phyloP scores from a whole-genome alignment of 2,329 filamentous ascomycete species.

The Alternaria rosae region DNA sequence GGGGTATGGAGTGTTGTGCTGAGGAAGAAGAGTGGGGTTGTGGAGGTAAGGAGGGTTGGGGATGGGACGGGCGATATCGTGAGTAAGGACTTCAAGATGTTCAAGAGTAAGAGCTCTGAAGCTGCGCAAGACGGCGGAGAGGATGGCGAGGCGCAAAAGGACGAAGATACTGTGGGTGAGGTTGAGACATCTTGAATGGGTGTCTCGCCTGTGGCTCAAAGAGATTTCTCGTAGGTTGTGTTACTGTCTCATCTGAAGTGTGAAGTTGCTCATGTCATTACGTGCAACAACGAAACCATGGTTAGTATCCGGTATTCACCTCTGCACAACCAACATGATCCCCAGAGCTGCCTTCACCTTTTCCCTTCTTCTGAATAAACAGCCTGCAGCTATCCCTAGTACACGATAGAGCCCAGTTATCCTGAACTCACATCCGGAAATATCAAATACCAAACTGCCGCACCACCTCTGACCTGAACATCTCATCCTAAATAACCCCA shows the following conservation, averaged over 20 bases:
- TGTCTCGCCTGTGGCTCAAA: background rate
- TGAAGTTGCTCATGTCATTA: background rate
- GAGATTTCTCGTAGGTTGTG: fast-evolving
- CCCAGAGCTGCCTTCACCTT: background rate
- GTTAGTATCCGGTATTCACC: background rate
- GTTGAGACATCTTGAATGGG: background rate
- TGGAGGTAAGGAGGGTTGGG: conserved; percentile 78
- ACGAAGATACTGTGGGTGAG: too few relatives aligned
- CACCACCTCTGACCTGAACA: background rate
- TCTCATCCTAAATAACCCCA: background rate
- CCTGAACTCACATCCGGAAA: background rate
- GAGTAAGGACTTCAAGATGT: conserved; percentile 78
- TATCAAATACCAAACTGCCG: background rate
- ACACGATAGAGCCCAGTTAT: too few relatives aligned
- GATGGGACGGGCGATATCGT: conserved; percentile 81
- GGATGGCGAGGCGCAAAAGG: background rate
- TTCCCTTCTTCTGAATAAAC: background rate
- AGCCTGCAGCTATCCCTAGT: background rate
- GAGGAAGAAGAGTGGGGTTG: conserved; percentile 65
- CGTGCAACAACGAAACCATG: background rate
- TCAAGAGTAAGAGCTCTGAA: conserved; percentile 52
- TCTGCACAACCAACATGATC: background rate
- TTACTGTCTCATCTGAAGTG: background rate
- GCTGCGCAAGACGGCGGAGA: background rate
- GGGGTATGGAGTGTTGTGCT: conserved; percentile 85